A percentile compares a stretch with the other conserved stretches of the same genome.
These are phyloP conservation scores for Thermoascus crustaceus DNA, from an alignment of 2,329 filamentous ascomycete species.

Conservation along the genomic window DNA sequence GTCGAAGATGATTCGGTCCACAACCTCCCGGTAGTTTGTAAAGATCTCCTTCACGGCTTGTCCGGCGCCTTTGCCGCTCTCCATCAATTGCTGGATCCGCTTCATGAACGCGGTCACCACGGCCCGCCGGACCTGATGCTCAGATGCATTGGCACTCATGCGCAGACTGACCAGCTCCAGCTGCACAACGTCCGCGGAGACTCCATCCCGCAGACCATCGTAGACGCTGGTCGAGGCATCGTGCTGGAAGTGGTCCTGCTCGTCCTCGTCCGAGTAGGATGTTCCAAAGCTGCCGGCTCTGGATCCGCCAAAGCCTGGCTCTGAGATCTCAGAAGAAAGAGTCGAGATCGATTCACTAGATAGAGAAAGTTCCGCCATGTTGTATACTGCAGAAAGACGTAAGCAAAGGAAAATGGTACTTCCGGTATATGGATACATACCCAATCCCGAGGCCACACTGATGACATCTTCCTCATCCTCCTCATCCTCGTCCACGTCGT, in stretches of 20 bases:
- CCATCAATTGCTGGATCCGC: constrained; percentile 64
- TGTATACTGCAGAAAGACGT: constrained; percentile 37
- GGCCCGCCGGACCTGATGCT: constrained; percentile 77
- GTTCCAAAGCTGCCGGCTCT: constrained; percentile 66
- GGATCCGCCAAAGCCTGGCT: constrained; percentile 41
- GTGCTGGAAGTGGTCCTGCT: constrained; percentile 64
- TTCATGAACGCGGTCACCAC: constrained; percentile 80
- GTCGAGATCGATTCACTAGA: constrained; percentile 55
- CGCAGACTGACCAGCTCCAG: constrained; percentile 91
- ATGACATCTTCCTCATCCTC: constrained; percentile 58
- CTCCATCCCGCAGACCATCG: constrained; percentile 68
- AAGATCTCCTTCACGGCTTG: constrained; percentile 60
- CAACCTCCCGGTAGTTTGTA: constrained; percentile 54
- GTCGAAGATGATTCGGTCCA: constrained; percentile 53
- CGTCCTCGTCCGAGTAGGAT: constrained; percentile 57
- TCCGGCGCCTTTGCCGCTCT: constrained; percentile 48
- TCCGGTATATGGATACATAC: constrained; percentile 14
- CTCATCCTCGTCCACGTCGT: constrained; percentile 58
- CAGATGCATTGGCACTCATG: constrained; percentile 82
- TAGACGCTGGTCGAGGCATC: constrained; percentile 83
- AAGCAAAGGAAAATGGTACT: constrained; percentile 5
- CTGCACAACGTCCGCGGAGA: constrained; percentile 74
- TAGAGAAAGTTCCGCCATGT: constrained; percentile 38
- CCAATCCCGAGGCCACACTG: constrained; percentile 45
- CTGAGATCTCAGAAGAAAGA: constrained; percentile 48